Percentiles rank a stretch among this genome's conserved stretches.
These are phyloP conservation scores for Ampelocalamus luodianensis DNA, from an alignment of 176 grass and related monocot genomes.

Conservation along the genomic window DNA sequence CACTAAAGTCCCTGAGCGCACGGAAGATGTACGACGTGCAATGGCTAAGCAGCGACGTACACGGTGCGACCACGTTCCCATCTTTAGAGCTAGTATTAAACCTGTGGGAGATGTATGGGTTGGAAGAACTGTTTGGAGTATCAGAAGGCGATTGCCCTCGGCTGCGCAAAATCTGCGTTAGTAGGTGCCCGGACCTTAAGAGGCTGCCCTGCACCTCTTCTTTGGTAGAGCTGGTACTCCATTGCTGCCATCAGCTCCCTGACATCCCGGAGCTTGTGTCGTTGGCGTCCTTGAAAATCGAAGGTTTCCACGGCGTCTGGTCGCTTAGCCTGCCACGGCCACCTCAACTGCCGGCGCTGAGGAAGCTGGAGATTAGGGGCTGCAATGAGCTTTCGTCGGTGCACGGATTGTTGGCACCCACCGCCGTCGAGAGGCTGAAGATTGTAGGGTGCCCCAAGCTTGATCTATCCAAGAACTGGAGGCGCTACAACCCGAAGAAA, in stretches of 20 bases:
- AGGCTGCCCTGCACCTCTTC: constrained; percentile 26
- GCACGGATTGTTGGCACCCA: constrained; percentile 1
- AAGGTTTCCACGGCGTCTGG: constrained; percentile 24
- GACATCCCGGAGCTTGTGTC: constrained; percentile 28
- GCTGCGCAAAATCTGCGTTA: constrained; percentile 41
- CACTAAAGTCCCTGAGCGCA: constrained; percentile 32
- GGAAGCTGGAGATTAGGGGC: constrained; percentile 40
- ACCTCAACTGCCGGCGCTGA: background rate
- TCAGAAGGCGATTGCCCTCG: constrained; percentile 30
- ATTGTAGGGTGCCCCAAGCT: constrained; percentile 41
- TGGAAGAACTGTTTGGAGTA: constrained; percentile 40
- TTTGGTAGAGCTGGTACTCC: constrained; percentile 34
- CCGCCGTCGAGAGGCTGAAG: constrained; percentile 31
- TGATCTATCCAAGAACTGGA: constrained; percentile 4
- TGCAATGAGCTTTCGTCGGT: constrained; percentile 40
- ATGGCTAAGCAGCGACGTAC: background rate
- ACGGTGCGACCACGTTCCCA: background rate
- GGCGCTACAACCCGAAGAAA: constrained; percentile 8
- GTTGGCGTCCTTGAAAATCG: constrained; percentile 30
- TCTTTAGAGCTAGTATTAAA: constrained; percentile 42
- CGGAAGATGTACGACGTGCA: background rate
- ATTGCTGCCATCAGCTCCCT: constrained; percentile 31
- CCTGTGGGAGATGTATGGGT: constrained; percentile 47
- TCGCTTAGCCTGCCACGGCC: background rate
- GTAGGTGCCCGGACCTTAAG: constrained; percentile 32